Conservation (phyloP, 768 basidiomycete genomes). For the Gloeopeniophorella convolvens region DNA sequence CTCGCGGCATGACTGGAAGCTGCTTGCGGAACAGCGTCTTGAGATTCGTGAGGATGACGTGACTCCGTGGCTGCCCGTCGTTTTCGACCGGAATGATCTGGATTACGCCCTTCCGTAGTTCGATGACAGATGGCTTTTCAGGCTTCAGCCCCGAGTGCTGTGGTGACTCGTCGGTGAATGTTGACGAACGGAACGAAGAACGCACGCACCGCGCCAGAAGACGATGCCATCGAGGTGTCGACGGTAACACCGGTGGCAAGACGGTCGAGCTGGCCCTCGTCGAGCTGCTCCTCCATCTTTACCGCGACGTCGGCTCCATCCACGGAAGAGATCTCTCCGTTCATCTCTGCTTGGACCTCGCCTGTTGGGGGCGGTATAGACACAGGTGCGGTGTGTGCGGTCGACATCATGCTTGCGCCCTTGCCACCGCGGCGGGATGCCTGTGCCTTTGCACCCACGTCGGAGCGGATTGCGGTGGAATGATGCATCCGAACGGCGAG, state of each 20-base stretch:
- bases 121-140: conserved; percentile 75
- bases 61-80: conserved; percentile 64
- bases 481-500: conserved; percentile 27
- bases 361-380: conserved; percentile 37
- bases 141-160: conserved; percentile 47
- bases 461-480: conserved; percentile 13
- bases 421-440: conserved; percentile 45
- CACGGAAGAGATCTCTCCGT: conserved; percentile 36
- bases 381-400: conserved; percentile 49
- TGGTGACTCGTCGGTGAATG: conserved; percentile 1
- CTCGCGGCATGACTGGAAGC: conserved; percentile 96
- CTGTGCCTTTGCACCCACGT: conserved; percentile 24
- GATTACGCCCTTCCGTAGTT: conserved; percentile 79
- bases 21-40: conserved; percentile 98
- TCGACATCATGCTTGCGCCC: conserved; percentile 51
- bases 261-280: conserved; percentile 67
- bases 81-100: conserved; percentile 80
- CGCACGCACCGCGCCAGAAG: conserved; percentile 39
- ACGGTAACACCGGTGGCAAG: conserved; percentile 77
- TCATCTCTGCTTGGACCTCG: conserved; percentile 33
- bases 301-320: conserved; percentile 45
- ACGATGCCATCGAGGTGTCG: conserved; percentile 47
- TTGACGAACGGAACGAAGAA: not conserved
- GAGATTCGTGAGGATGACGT: conserved; percentile 86
- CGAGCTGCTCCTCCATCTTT: conserved; percentile 75